Base-by-base conservation (phyloP, 2,329 filamentous ascomycete species). In the Fusarium sp. region DNA sequence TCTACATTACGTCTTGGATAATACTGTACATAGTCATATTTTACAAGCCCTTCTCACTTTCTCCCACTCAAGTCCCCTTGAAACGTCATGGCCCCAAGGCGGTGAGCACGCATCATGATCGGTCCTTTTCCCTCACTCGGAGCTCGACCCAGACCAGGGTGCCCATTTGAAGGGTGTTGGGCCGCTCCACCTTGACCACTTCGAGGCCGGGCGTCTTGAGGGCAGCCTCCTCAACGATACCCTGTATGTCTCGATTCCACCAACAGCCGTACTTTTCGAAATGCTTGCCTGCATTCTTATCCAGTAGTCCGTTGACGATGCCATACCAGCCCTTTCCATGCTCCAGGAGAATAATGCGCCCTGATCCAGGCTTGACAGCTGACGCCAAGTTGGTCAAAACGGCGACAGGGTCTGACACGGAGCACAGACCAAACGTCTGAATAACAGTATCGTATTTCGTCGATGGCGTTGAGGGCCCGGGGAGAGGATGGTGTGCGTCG, bases 171-270 rank as follows among this genome's bases (percentile, higher is more conserved):
- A 85, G 78, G 75, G 86, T 80, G 61, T 85, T 85, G 4, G 89
- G 89, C 60, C 88, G 84, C 73, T 88, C 82, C 25, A 91, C 79
- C 70, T 84, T 82, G 50, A 91, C 85, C 45, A 92, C 82, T 79
- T 91, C 87, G 59, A 92, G 82, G 2, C 89, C 89, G 0, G 88
- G 88, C 5, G 88, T 84, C 59, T 79, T 78, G 60, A 76, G 71
- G 22, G 83, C 83, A 33, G 89, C 90, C 69, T 86, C 84, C 63
- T 85, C 81, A 10, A 92, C 86, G 33, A 92, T 84, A 36, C 77
- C 81, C 75, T 88, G 87, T 68, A 92, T 87, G 77, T 92, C 90
- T 62, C 91, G 84, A 81, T 92, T 92, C 90, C 90, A 92, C 91
- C 91, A 92, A 82, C 91, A 92, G 4, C 91, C 91, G 77, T 89